Percentiles rank a stretch among this genome's conserved stretches.
Evolutionary conservation across 371 early-diverging fungal genomes (phyloP).

Genomic region (Mucor irregularis): DNA sequence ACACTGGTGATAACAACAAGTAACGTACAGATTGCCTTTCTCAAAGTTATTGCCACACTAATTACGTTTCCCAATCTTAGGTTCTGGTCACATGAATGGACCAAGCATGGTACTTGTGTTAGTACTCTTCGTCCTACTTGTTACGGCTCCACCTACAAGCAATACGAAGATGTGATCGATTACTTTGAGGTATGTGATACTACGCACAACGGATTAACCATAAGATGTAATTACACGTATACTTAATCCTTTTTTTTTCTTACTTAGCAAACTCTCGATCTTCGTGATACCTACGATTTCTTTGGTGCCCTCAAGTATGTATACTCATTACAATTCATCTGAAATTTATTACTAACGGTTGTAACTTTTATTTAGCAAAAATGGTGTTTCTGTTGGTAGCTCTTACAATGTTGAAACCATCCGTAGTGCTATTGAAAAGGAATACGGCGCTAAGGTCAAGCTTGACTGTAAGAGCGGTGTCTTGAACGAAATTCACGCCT

Average conservation of each 20-base stretch:
- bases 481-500: conserved; percentile 33
- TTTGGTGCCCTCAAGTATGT: conserved; percentile 42
- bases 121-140: conserved; percentile 47
- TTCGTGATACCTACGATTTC: conserved; percentile 43
- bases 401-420: conserved; percentile 32
- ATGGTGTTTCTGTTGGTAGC: conserved; percentile 42
- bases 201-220: not conserved
- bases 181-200: conserved; percentile 41
- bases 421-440: conserved; percentile 28
- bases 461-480: conserved; percentile 32
- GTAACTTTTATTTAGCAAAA: conserved; percentile 20
- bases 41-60: not conserved
- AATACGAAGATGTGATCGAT: conserved; percentile 47
- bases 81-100: conserved; percentile 59
- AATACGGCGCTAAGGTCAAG: conserved; percentile 28
- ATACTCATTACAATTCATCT: not conserved
- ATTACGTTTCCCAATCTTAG: conserved; percentile 1
- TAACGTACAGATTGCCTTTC: not conserved
- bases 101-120: conserved; percentile 58
- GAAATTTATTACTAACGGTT: not conserved
- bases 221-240: not conserved
- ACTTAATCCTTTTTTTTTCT: not conserved
- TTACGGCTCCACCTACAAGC: conserved; percentile 30
- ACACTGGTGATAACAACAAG: conserved; percentile 52
- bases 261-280: conserved; percentile 39